Percentiles rank a stretch among this genome's conserved stretches.
phyloP scores from a whole-genome alignment of 164 flowering plant species.

The Magnolia changhungtana region DNA sequence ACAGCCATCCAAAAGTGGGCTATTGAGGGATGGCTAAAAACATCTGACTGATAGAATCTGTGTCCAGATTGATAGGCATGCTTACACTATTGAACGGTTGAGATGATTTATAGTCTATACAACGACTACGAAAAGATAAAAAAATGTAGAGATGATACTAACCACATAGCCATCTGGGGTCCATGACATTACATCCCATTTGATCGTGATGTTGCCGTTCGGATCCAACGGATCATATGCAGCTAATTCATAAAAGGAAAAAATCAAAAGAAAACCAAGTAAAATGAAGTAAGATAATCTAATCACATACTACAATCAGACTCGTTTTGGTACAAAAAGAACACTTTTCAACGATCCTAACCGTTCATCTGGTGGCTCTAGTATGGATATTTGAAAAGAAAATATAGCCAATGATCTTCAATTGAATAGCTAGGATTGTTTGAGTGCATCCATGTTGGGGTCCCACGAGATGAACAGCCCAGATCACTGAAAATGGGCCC shows the following conservation, averaged over 20 bases:
- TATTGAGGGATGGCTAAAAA: no score
- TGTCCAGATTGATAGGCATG: no score
- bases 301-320: not conserved
- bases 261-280: not conserved
- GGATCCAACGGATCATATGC: slow-evolving; percentile 64
- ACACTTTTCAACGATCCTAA: not conserved
- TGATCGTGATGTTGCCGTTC: slow-evolving; percentile 50
- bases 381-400: not conserved
- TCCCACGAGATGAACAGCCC: not conserved
- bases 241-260: slow-evolving; percentile 19
- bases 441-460: not conserved
- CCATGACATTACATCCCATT: slow-evolving; percentile 66
- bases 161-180: slow-evolving; percentile 66
- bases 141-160: slow-evolving; percentile 6
- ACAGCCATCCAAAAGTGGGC: no score
- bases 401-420: not conserved
- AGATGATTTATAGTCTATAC: no score
- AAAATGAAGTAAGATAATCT: not conserved
- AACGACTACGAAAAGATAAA: not conserved
- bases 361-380: not conserved
- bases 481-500: not conserved
- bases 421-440: not conserved
- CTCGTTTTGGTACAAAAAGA: not conserved
- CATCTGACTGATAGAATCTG: no score
- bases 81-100: no score